Evolutionary conservation across 192 early-diverging fungal genomes (phyloP).

Genomic region (Dispira simplex): DNA sequence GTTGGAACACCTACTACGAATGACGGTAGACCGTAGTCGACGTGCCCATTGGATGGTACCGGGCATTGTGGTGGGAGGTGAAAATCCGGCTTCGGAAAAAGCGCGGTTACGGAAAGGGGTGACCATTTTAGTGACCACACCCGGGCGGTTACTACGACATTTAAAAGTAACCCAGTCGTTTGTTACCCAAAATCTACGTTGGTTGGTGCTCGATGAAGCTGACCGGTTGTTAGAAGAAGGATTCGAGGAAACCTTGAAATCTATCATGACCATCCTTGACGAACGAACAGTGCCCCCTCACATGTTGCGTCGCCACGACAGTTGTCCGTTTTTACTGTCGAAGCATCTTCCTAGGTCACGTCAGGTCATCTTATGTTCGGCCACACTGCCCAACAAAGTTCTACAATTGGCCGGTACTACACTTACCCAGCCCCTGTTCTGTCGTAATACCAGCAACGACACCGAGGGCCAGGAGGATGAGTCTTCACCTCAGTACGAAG

Average conservation of each 20-base stretch:
- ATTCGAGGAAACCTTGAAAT: constrained; percentile 61
- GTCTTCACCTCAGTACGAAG: constrained; percentile 3
- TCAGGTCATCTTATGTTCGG: constrained; percentile 77
- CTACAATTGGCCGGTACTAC: constrained; percentile 61
- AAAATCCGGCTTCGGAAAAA: constrained; percentile 69
- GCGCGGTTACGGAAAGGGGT: constrained; percentile 71
- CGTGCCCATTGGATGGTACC: constrained; percentile 69
- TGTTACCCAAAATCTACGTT: constrained; percentile 65
- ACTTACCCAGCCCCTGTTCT: constrained; percentile 62
- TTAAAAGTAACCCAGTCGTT: constrained; percentile 75
- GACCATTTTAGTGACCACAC: constrained; percentile 83
- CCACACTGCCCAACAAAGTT: constrained; percentile 79
- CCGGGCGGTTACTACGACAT: constrained; percentile 87
- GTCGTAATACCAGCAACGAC: constrained; percentile 30
- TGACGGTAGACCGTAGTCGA: constrained; percentile 27
- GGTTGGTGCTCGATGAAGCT: constrained; percentile 97
- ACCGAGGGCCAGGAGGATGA: constrained; percentile 19
- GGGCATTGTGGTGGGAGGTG: constrained; percentile 68
- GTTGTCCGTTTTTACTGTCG: constrained; percentile 10
- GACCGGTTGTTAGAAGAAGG: constrained; percentile 93
- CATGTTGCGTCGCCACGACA: no score
- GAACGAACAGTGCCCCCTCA: constrained; percentile 18
- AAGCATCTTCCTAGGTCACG: constrained; percentile 41
- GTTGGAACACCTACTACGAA: constrained; percentile 46
- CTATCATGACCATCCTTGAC: constrained; percentile 49